Evolutionary conservation across 352 stramenopile genomes (phyloP), one percentile per base, ranked within the genome.

Genomic region (Pythium aristosporum): DNA sequence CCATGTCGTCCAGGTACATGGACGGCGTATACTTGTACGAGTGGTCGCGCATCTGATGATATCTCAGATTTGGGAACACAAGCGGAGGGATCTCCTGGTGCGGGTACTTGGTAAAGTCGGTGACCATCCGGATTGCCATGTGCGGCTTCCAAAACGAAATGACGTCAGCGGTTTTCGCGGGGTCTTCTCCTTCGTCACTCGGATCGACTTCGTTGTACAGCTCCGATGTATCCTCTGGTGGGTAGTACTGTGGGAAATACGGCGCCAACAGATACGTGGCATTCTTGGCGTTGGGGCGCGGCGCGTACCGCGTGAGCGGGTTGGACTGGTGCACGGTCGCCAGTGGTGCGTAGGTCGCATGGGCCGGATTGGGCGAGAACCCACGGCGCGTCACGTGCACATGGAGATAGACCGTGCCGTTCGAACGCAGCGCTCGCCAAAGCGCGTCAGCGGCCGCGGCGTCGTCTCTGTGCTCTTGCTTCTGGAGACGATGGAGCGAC

Each of bases 131-230:
- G 42, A 93, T 75, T 57, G 77, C 83, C 67, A 80, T 86, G 28
- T 81, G 75, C 32, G 85, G 77, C 50, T 93, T 93, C 85, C 85
- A 93, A 63, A 88, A 92, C 12, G 82, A 80, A 32, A 91, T 68
- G 16, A 86, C 67, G 12, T 64, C 68, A 1, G 65, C 73, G 10
- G 61, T 66, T 28, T 77, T 52, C 39, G 79, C 67, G 11, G 74
- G 63, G 20, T 80, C 69, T 10, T 60, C 42, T 2, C 61, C 60
- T 4, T 49, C 42, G 0, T 66, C 56, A 3, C 58, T 48, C 2
- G 62, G 59, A 8, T 61, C 62, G 9, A 43, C 39, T n/a, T 61
- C 30, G 59, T 48, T 62, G 43, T 53, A 49, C 11, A 55, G 53
- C 23, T 43, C 46, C 28, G 53, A 46, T 23, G 25, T 46, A 50